Conservation (phyloP, 495 filamentous ascomycete species). For the Penicillium salamii region DNA sequence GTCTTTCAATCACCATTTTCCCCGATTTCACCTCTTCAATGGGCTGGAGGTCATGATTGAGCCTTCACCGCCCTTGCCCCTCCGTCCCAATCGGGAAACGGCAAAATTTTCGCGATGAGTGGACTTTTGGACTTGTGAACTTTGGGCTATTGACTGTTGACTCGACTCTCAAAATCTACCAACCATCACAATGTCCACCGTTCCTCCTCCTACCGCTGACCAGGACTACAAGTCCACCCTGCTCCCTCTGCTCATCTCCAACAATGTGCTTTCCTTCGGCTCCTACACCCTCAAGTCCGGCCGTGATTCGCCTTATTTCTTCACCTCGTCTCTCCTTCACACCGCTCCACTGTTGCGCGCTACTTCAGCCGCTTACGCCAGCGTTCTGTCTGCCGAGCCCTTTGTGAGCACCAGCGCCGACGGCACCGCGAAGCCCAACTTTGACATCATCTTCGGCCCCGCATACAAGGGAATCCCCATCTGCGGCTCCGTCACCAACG, state of each 20-base stretch:
- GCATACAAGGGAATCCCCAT: constrained; percentile 96
- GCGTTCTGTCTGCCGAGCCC: constrained; percentile 55
- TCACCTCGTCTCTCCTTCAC: constrained; percentile 89
- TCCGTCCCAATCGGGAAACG: constrained; percentile 11
- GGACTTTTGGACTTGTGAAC: neutral
- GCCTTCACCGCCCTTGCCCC: constrained; percentile 18
- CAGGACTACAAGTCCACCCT: constrained; percentile 64
- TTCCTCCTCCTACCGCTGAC: constrained; percentile 26
- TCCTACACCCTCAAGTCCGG: constrained; percentile 87
- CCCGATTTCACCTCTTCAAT: too few species aligned
- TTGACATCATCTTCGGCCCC: constrained; percentile 59
- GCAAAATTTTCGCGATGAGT: constrained; percentile 19
- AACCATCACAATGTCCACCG: constrained; percentile 23
- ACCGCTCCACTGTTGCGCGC: constrained; percentile 68
- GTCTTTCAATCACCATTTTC: too few species aligned
- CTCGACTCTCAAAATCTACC: constrained; percentile 1
- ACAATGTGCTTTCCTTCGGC: constrained; percentile 83
- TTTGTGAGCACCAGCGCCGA: constrained; percentile 37
- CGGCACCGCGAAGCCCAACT: constrained; percentile 29
- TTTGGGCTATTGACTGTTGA: constrained; percentile 4
- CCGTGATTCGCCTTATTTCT: constrained; percentile 96
- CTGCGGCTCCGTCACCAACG: constrained; percentile 66
- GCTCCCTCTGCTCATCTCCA: constrained; percentile 66
- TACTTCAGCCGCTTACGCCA: constrained; percentile 76
- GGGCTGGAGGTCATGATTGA: neutral